Evolutionary conservation across 2,329 filamentous ascomycete species (phyloP), one percentile per base, ranked within the genome.

Genomic region (Scedosporium apiospermum): DNA sequence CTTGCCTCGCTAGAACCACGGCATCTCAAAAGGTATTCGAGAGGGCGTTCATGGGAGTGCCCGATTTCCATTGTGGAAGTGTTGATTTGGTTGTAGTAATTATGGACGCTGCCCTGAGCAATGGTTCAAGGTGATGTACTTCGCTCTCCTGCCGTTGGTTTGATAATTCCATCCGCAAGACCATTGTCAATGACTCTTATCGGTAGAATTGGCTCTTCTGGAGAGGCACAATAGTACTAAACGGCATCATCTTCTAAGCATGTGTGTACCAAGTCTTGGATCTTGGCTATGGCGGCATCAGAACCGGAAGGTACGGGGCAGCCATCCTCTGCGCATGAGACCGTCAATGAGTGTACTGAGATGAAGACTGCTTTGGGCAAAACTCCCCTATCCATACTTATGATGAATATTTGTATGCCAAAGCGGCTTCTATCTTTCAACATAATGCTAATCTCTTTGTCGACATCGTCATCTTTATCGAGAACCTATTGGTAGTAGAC

Each of bases 121-220:
- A 34, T 63, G 57, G 53, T 44, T 60, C 61, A 65, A 57, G 51
- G 16, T 60, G 46, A 44, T 16, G 58, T 63, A 65, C n/a, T 60
- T 46, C 7, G 16, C 55, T 4, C 6, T 30, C 30, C 23, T 18
- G 6, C 55, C 26, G 16, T 58, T 58, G 9, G 10, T 38, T 18
- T 30, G 3, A 58, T 34, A 6, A n/a, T 38, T 12, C 55, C 55
- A 34, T n/a, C 26, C 6, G n/a, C 9, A n/a, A 58, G 55, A 27
- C 55, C 55, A 3, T 41, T 27, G 55, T 58, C 55, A n/a, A 58
- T 21, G 23, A 58, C 30, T n/a, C n/a, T n/a, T n/a, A n/a, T n/a
- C n/a, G n/a, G n/a, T n/a, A n/a, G n/a, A n/a, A n/a, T n/a, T n/a
- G n/a, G n/a, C n/a, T n/a, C n/a, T n/a, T n/a, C n/a, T n/a, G n/a